Base-by-base conservation (phyloP, 2,329 filamentous ascomycete genomes). In the Proliferodiscus dingleyae region DNA sequence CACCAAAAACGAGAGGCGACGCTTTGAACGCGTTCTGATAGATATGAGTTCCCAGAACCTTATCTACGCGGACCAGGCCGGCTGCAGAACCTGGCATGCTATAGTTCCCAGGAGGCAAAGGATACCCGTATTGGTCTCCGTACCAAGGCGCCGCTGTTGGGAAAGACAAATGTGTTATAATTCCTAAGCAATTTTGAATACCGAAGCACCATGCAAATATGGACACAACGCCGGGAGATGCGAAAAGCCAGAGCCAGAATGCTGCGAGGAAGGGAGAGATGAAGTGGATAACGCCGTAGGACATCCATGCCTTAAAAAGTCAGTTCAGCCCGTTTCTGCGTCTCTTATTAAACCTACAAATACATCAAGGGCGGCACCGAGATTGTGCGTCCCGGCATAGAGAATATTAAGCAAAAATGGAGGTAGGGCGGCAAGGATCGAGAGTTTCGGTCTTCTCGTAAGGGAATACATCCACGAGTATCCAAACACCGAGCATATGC, bases 91-190 rank as follows among this genome's bases (percentile, higher is more conserved):
- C 90, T 34, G 80, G 77, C 77, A 96, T 95, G 45, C 85, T 87
- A 69, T 96, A 96, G 59, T 90, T 88, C 41, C 90, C 90, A 1
- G 89, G 89, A 24, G 88, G 87, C 36, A 96, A 72, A 29, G 58
- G 58, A 55, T 60, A 60, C 8, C 90, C 90, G 65, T 95, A 88
- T 59, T 87, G 77, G 67, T 91, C 91, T 72, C 95, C 90, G 62
- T 96, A 96, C 90, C 90, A 96, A 0, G 90, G 90, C 16, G 90
- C 88, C 22, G 90, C 91, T 70, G 89, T 95, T 1, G 90, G 90
- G 67, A 96, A 91, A 50, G 88, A 68, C 41, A 95, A 76, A 70
- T 95, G 89, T 51, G 93, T 89, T 22, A 85, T 80, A 49, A 95
- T 89, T 43, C 89, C 90, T 4, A 85, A 73, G 54, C 94, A 79